phyloP scores from a whole-genome alignment of 2,329 filamentous ascomycete genomes.

The Trichoderma sp. region DNA sequence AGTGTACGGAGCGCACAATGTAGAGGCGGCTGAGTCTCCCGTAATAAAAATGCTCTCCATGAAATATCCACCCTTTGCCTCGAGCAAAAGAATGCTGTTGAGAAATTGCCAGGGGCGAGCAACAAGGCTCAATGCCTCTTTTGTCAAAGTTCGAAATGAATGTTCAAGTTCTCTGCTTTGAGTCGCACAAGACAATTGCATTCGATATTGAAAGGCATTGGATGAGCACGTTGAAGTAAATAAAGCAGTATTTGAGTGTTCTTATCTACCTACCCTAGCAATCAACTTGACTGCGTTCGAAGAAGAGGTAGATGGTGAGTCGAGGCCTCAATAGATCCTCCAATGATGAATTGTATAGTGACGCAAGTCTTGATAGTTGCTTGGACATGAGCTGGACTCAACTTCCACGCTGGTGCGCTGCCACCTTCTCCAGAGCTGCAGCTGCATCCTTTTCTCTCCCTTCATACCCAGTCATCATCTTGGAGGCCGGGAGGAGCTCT shows the following conservation, averaged over 20 bases:
- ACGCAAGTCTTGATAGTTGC: not conserved
- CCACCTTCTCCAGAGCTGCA: not conserved
- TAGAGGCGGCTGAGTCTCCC: too few relatives aligned
- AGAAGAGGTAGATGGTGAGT: not conserved
- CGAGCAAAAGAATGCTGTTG: not conserved
- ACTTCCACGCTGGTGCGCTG: not conserved
- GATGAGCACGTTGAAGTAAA: not conserved
- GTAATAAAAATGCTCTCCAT: too few relatives aligned
- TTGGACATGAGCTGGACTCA: not conserved
- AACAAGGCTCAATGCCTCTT: not conserved
- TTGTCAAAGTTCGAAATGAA: not conserved
- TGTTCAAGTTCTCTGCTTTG: not conserved
- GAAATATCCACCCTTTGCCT: not conserved
- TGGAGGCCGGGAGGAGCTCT: not conserved
- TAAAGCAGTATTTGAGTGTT: not conserved
- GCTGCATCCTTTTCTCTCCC: constrained; percentile 33
- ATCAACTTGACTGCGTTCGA: not conserved
- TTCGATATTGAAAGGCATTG: not conserved
- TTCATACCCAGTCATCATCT: constrained; percentile 34
- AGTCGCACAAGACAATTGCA: not conserved
- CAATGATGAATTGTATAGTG: not conserved
- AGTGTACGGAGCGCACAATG: too few relatives aligned
- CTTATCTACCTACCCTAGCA: not conserved
- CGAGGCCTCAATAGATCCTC: not conserved
- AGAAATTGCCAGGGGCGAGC: not conserved